A percentile compares a stretch with the other conserved stretches of the same genome.
phyloP scores from a whole-genome alignment of 1,284 basidiomycete species.

The Fomitopsis schrenkii region DNA sequence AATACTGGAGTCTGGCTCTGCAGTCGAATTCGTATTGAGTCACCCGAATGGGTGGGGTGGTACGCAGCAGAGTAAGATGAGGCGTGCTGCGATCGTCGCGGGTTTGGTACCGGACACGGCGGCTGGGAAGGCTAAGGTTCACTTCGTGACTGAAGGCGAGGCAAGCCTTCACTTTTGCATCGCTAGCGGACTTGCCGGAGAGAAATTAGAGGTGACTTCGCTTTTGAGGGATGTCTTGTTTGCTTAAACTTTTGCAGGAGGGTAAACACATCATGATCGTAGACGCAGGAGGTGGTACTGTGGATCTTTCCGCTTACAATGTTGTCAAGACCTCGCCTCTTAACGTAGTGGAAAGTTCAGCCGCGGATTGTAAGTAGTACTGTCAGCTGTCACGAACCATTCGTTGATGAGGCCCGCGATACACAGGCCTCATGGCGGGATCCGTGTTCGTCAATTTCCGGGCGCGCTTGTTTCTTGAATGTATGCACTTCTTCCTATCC shows the following conservation, averaged over 20 bases:
- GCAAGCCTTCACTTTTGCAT: constrained; percentile 5
- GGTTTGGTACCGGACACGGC: constrained; percentile 8
- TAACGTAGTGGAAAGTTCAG: background rate
- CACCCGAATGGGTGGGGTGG: constrained; percentile 46
- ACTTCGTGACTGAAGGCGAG: constrained; percentile 2
- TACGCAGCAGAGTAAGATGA: constrained; percentile 35
- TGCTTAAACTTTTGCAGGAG: background rate
- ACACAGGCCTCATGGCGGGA: background rate
- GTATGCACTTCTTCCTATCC: background rate
- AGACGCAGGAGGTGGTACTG: constrained; percentile 3
- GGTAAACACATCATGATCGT: background rate
- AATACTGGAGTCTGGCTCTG: constrained; percentile 31
- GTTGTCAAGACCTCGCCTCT: background rate
- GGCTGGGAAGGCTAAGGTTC: background rate
- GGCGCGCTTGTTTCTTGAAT: background rate
- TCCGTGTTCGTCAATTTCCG: background rate
- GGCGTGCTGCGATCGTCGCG: constrained; percentile 31
- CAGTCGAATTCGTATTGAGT: constrained; percentile 32
- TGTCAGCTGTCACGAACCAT: too few species aligned
- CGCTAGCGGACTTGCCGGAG: background rate
- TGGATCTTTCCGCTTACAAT: constrained; percentile 1
- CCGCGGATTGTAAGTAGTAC: background rate
- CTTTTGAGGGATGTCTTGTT: too few species aligned
- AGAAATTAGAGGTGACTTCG: background rate
- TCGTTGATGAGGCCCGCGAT: background rate